Evolutionary conservation across 495 filamentous ascomycete genomes (phyloP), one percentile per base, ranked within the genome.

Genomic region (Cenococcum geophilum): DNA sequence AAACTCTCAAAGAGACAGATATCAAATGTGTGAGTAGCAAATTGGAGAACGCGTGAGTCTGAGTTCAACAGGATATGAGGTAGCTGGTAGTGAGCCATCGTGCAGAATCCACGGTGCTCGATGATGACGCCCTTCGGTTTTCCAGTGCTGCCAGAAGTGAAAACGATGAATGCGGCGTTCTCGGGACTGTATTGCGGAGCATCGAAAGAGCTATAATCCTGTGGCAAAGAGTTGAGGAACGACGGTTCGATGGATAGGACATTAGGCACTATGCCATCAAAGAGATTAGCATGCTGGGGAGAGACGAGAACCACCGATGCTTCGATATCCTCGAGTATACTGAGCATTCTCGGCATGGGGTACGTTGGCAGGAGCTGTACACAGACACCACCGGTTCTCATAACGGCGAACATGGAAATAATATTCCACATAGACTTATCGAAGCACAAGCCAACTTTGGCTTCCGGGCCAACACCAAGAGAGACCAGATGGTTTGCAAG

Each of bases 311-410:
- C 73, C 45, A 79, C 70, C 23, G 75, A 72, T 0, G 74, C 72
- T 0, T 58, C 59, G 22, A 76, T 73, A 18, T 78, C 74, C 0
- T 70, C 57, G 21, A 76, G 61, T 59, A 76, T 72, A 1, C 69
- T 62, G 22, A 77, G 68, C 32, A 77, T 63, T 0, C 83, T 78
- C 49, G 73, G 69, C n/a, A 70, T 70, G n/a, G 82, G 82, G 57
- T 85, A 80, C 5, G 72, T 71, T 14, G 82, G 78, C 40, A 85
- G 81, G 23, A 85, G 69, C 3, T 80, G 82, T 27, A 85, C 81
- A 61, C 80, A 80, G 1, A 74, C 73, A 5, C 70, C 77, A 27
- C 80, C 80, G 18, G 80, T 71, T 57, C 78, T 82, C 71, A 82
- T 74, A 40, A 81, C 71, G 23, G 74, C 81, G 4, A 83, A 51